Conservation (phyloP, 179 eudicot species). For the Corrigiola litoralis region DNA sequence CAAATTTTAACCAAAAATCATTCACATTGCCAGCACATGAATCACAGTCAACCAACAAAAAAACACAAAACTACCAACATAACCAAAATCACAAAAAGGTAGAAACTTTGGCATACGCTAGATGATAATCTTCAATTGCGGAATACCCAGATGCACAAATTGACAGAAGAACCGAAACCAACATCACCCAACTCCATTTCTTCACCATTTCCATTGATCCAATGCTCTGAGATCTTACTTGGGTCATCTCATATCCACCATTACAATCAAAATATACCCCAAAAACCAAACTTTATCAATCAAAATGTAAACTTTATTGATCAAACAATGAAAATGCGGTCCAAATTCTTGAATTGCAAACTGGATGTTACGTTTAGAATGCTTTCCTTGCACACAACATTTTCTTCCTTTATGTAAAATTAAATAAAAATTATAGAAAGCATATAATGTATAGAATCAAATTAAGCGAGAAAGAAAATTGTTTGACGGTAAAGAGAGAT, state of each 20-base stretch:
- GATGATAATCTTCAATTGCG: constrained; percentile 48
- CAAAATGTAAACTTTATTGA: no score
- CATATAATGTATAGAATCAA: no score
- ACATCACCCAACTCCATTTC: constrained; percentile 36
- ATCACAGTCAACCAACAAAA: background rate
- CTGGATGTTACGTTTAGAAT: constrained; percentile 19
- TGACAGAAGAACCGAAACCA: constrained; percentile 26
- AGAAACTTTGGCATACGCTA: constrained; percentile 48
- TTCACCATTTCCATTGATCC: constrained; percentile 32
- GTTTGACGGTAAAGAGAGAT: background rate
- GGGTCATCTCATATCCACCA: constrained; percentile 19
- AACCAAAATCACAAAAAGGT: background rate
- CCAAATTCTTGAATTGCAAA: constrained; percentile 8
- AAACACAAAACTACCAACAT: background rate
- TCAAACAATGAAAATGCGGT: constrained; percentile 9
- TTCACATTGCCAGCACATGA: no score
- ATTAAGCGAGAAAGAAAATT: no score
- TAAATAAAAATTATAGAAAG: no score
- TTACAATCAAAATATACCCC: constrained; percentile 1
- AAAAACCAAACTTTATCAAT: constrained; percentile 11
- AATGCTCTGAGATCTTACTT: constrained; percentile 19
- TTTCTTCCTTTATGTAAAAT: background rate
- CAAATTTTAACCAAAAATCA: no score
- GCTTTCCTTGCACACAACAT: constrained; percentile 10
- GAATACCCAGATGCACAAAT: constrained; percentile 40